Conservation (phyloP, 169 alveolate species). For the Eimeria zaria region DNA sequence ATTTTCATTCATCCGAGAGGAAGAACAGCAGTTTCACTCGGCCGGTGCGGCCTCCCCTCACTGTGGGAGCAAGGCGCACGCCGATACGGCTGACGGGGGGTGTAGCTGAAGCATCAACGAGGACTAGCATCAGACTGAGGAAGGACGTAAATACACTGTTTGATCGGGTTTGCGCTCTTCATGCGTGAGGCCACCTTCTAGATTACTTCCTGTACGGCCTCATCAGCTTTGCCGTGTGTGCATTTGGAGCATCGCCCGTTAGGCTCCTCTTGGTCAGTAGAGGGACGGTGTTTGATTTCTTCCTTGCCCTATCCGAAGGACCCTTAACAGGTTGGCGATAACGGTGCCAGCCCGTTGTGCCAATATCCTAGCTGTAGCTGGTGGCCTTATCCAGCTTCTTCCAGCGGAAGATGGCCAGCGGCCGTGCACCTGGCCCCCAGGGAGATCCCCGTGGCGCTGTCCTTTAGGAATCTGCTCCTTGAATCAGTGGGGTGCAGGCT, state of each 20-base stretch:
- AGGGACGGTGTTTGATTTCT: background rate
- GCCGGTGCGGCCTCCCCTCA: constrained; percentile 82
- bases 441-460: constrained; percentile 79
- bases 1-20: constrained; percentile 12
- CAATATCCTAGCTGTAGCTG: constrained; percentile 16
- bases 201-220: background rate
- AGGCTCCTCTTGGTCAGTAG: constrained; percentile 9
- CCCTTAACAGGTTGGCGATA: background rate
- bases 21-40: constrained; percentile 47
- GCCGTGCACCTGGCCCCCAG: constrained; percentile 73
- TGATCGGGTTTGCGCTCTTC: background rate
- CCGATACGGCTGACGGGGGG: constrained; percentile 66
- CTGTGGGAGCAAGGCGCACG: constrained; percentile 70
- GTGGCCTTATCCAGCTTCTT: constrained; percentile 21
- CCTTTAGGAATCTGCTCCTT: constrained; percentile 40
- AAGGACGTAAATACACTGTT: background rate
- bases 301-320: background rate
- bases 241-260: background rate
- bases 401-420: constrained; percentile 76
- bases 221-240: background rate
- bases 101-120: constrained; percentile 58
- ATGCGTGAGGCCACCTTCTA: background rate
- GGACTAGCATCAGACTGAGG: background rate
- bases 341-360: constrained; percentile 25
- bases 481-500: background rate